Conservation (phyloP, 176 grass and related monocot species). For the Oryza longistaminata region DNA sequence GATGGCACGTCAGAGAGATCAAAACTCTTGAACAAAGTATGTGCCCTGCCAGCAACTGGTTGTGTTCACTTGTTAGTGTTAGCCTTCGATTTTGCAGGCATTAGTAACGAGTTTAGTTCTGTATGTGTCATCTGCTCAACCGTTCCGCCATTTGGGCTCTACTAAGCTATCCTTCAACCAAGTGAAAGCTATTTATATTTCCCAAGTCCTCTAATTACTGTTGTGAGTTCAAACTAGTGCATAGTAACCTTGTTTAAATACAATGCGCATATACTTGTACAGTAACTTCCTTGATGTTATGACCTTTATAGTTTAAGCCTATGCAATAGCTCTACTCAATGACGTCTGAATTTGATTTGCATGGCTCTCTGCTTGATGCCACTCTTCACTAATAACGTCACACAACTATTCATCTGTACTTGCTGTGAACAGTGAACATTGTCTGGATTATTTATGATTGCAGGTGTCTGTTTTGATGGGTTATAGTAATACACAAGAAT, state of each 20-base stretch:
- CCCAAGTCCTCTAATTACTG: background rate
- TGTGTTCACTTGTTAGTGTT: constrained; percentile 2
- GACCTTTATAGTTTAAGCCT: background rate
- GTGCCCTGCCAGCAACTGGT: background rate
- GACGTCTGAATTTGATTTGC: constrained; percentile 12
- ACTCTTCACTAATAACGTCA: background rate
- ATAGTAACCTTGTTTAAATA: constrained; percentile 13
- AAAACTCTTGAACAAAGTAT: constrained; percentile 67
- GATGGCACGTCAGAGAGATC: constrained; percentile 48
- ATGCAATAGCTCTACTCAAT: background rate
- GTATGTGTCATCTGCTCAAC: constrained; percentile 17
- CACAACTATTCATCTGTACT: constrained; percentile 28
- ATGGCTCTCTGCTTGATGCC: constrained; percentile 23
- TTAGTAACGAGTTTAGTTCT: background rate
- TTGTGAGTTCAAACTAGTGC: background rate
- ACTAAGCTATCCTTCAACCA: too few relatives aligned
- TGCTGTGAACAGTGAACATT: constrained; percentile 32
- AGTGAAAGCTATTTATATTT: background rate
- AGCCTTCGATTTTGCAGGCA: background rate
- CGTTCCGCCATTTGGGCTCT: background rate
- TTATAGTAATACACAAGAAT: constrained; percentile 57
- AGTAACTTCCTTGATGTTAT: constrained; percentile 1
- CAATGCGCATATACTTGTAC: background rate
- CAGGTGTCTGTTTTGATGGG: constrained; percentile 76
- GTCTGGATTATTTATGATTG: constrained; percentile 37